Conservation (phyloP, 495 filamentous ascomycete species). For the Aspergillus coremiiformis region DNA sequence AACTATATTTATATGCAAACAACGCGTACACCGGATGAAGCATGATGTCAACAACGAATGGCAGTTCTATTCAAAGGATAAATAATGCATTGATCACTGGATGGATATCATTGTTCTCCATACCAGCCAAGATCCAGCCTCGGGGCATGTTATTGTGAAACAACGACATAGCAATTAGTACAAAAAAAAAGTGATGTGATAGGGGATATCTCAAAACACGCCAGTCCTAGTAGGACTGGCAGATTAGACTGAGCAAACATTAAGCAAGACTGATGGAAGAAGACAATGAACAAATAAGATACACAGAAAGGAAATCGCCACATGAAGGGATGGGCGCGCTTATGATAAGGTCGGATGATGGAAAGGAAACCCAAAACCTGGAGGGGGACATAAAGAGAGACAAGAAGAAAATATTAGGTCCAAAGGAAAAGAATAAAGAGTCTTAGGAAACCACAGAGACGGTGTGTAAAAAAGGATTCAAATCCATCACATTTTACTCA, state of each 20-base stretch:
- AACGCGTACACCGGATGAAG: not conserved
- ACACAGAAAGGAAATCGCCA: conserved; percentile 11
- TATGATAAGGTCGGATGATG: not conserved
- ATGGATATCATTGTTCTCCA: conserved; percentile 1
- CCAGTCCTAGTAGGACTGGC: not conserved
- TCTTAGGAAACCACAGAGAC: not conserved
- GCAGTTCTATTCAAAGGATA: conserved; percentile 3
- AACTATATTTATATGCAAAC: not conserved
- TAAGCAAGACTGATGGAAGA: not conserved
- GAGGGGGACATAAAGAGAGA: conserved; percentile 1
- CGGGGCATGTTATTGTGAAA: not conserved
- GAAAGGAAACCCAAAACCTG: conserved; percentile 5
- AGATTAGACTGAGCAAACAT: not conserved
- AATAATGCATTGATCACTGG: conserved; percentile 5
- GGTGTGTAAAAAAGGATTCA: not conserved
- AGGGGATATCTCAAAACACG: conserved; percentile 7
- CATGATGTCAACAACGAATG: not conserved
- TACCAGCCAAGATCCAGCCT: conserved; percentile 12
- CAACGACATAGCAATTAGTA: not conserved
- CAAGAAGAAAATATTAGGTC: not conserved
- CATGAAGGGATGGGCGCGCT: not conserved
- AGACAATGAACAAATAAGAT: conserved; percentile 5
- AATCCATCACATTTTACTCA: conserved; percentile 6
- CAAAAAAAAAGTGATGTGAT: not conserved
- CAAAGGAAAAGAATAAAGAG: not conserved